Conservation (phyloP, 768 basidiomycete species). For the Trametes punicea region DNA sequence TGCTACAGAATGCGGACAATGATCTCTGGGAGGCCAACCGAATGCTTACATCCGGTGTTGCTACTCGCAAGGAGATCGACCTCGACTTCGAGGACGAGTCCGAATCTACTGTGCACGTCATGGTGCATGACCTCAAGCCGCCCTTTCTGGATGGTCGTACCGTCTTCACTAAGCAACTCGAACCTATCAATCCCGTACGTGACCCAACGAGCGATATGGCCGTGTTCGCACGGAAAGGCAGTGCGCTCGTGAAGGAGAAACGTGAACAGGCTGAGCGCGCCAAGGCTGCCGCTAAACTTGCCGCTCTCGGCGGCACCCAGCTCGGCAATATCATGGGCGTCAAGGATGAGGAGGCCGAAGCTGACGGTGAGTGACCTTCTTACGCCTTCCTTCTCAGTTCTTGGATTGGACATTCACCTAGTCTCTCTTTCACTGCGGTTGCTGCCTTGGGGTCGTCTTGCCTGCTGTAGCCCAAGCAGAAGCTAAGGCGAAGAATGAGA, state of each 20-base stretch:
- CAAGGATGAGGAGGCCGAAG: conserved; percentile 90
- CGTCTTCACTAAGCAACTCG: conserved; percentile 94
- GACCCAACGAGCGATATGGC: conserved; percentile 95
- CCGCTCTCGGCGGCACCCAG: conserved; percentile 85
- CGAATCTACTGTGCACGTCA: conserved; percentile 94
- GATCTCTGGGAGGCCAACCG: conserved; percentile 99
- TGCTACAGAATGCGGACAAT: conserved; percentile 86
- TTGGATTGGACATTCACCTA: conserved; percentile 80
- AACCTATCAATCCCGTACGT: conserved; percentile 94
- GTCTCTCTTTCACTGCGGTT: conserved; percentile 35
- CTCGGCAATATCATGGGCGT: conserved; percentile 99
- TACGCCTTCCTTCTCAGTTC: conserved; percentile 18
- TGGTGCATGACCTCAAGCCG: conserved; percentile 95
- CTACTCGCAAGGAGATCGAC: conserved; percentile 82
- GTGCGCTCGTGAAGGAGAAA: conserved; percentile 89
- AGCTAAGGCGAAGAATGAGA: conserved; percentile 44
- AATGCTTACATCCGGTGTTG: conserved; percentile 94
- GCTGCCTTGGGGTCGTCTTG: not conserved
- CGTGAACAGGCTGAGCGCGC: conserved; percentile 94
- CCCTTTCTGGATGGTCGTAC: conserved; percentile 97
- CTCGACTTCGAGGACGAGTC: conserved; percentile 96
- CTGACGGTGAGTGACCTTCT: conserved; percentile 65
- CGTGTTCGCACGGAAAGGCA: conserved; percentile 95
- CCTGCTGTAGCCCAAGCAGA: conserved; percentile 42
- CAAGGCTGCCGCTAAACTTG: conserved; percentile 94